These are phyloP conservation scores for Epichloe sylvatica DNA, from an alignment of 2,329 filamentous ascomycete genomes.

Conservation along the genomic window DNA sequence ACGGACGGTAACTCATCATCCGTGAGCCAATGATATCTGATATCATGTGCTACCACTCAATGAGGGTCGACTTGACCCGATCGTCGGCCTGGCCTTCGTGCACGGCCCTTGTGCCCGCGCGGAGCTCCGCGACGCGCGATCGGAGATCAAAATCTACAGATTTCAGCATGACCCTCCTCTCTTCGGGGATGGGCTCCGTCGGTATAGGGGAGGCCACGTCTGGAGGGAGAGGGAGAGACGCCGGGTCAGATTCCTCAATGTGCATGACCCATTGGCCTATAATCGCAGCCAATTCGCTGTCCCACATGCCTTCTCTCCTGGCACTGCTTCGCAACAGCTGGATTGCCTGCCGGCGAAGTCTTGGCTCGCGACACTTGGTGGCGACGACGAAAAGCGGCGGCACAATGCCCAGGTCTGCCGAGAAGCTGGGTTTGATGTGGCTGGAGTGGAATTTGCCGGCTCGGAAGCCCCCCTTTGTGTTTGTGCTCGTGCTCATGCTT, in stretches of 20 bases:
- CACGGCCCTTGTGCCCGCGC: conserved; percentile 41
- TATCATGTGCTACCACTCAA: conserved; percentile 28
- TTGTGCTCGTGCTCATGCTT: neutral
- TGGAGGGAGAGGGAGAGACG: neutral
- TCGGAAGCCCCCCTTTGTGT: conserved; percentile 23
- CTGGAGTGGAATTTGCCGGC: conserved; percentile 29
- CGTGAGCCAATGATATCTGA: too few relatives aligned
- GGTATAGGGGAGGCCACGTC: neutral
- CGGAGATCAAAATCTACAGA: conserved; percentile 43
- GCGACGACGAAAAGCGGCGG: conserved; percentile 52
- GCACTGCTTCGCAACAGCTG: conserved; percentile 45
- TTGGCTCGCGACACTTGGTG: conserved; percentile 48
- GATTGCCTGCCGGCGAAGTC: conserved; percentile 45
- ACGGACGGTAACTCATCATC: neutral
- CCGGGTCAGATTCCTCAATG: conserved; percentile 35
- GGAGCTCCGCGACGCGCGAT: conserved; percentile 32
- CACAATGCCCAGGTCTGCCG: conserved; percentile 49
- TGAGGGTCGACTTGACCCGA: conserved; percentile 31
- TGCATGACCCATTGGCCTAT: conserved; percentile 42
- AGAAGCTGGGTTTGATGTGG: conserved; percentile 49
- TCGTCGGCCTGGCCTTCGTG: conserved; percentile 31
- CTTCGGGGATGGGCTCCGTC: conserved; percentile 30
- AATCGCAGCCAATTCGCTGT: conserved; percentile 43
- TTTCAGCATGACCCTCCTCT: conserved; percentile 41
- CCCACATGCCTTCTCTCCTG: conserved; percentile 56